Conservation (phyloP, 2,329 filamentous ascomycete species). For the Cytospora piceicola region DNA sequence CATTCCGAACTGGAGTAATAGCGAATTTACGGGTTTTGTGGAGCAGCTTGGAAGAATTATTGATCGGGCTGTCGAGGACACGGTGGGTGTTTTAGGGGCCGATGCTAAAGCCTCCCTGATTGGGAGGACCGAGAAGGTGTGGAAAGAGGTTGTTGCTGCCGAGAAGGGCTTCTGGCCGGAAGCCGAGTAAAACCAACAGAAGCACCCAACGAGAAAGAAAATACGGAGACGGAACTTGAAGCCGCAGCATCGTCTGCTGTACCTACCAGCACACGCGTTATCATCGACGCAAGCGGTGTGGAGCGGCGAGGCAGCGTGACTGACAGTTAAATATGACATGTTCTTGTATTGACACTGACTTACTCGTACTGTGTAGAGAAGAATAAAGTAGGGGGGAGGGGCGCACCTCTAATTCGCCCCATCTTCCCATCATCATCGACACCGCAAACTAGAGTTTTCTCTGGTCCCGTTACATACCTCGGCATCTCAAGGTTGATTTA, state of each 20-base stretch:
- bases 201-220: too few relatives aligned
- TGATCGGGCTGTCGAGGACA: slow-evolving; percentile 53
- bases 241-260: neutral
- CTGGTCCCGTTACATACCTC: neutral
- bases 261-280: neutral
- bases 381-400: too few relatives aligned
- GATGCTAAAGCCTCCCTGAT: slow-evolving; percentile 42
- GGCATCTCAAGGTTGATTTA: neutral
- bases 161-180: slow-evolving; percentile 64
- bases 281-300: neutral
- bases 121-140: slow-evolving; percentile 48
- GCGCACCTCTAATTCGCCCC: too few relatives aligned
- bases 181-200: slow-evolving; percentile 32
- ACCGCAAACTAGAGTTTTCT: neutral
- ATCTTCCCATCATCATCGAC: neutral
- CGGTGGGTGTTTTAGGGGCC: slow-evolving; percentile 40
- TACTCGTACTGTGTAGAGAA: neutral
- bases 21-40: slow-evolving; percentile 64
- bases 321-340: neutral
- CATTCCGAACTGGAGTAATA: slow-evolving; percentile 70
- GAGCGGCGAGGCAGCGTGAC: too few relatives aligned
- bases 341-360: neutral
- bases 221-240: neutral
- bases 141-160: slow-evolving; percentile 56
- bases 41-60: slow-evolving; percentile 57